Conservation (phyloP, 139 green algal genomes). For the Picochlorum sp. region DNA sequence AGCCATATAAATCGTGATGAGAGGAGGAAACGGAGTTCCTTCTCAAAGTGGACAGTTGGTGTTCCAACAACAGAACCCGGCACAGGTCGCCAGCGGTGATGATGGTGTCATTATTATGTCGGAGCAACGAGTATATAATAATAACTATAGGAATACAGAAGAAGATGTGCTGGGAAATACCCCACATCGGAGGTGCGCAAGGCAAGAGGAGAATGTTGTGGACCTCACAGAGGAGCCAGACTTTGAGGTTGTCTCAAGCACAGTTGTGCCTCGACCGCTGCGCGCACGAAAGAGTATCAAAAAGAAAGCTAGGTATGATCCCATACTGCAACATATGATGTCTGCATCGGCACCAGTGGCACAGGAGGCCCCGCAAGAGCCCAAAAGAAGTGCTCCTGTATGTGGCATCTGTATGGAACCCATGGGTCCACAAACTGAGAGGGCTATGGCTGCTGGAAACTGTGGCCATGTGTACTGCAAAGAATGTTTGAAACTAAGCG, state of each 20-base stretch:
- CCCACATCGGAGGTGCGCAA: neutral
- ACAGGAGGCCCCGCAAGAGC: neutral
- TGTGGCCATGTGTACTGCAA: constrained; percentile 55
- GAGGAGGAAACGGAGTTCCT: too few species aligned
- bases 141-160: too few species aligned
- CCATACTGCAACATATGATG: too few species aligned
- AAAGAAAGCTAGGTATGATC: neutral
- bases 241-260: neutral
- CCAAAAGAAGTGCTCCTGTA: constrained; percentile 10
- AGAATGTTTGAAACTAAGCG: constrained; percentile 26
- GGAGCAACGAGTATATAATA: too few species aligned
- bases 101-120: too few species aligned
- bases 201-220: constrained; percentile 2
- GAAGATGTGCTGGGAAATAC: neutral
- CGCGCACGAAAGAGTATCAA: neutral
- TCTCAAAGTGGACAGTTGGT: too few species aligned
- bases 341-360: too few species aligned
- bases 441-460: constrained; percentile 22
- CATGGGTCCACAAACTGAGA: constrained; percentile 19
- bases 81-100: too few species aligned
- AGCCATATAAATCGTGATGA: too few species aligned
- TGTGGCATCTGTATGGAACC: constrained; percentile 48
- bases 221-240: constrained; percentile 14
- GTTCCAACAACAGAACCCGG: too few species aligned
- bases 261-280: neutral